phyloP scores from a whole-genome alignment of 1,284 basidiomycete genomes.

The Trichosporon ovoides region DNA sequence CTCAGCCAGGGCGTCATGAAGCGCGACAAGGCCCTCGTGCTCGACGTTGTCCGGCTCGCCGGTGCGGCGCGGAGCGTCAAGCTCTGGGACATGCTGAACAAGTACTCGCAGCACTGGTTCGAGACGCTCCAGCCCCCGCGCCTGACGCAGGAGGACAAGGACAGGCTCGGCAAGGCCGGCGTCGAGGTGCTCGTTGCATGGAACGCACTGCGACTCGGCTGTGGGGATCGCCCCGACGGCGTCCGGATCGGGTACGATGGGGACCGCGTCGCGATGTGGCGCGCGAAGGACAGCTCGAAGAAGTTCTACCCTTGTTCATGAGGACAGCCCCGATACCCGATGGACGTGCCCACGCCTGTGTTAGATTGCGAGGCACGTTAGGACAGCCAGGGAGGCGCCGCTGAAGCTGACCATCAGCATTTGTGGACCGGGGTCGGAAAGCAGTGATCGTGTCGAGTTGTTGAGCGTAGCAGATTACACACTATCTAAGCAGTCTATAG shows the following conservation, averaged over 20 bases:
- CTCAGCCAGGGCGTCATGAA: not conserved
- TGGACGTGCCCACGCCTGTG: too few species aligned
- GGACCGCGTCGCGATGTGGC: not conserved
- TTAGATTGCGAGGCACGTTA: too few species aligned
- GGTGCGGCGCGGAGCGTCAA: not conserved
- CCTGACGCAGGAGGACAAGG: not conserved
- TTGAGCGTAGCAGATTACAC: too few species aligned
- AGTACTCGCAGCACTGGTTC: not conserved
- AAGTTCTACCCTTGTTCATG: not conserved
- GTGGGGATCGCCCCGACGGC: not conserved
- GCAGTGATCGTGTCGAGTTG: too few species aligned
- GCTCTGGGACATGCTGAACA: slow-evolving; percentile 5
- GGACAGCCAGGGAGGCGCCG: too few species aligned
- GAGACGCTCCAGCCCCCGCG: not conserved
- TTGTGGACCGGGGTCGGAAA: too few species aligned
- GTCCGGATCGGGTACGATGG: not conserved
- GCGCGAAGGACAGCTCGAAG: not conserved
- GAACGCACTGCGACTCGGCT: not conserved
- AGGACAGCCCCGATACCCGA: too few species aligned
- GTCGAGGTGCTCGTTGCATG: not conserved
- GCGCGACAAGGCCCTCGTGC: not conserved
- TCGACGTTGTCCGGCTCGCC: not conserved
- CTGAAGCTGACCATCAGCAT: too few species aligned
- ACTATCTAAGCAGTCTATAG: too few species aligned
- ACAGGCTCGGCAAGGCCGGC: not conserved